A percentile compares a stretch with the other conserved stretches of the same genome.
These are phyloP conservation scores for Penicillium egyptiacum DNA, from an alignment of 495 filamentous ascomycete genomes.

Conservation along the genomic window DNA sequence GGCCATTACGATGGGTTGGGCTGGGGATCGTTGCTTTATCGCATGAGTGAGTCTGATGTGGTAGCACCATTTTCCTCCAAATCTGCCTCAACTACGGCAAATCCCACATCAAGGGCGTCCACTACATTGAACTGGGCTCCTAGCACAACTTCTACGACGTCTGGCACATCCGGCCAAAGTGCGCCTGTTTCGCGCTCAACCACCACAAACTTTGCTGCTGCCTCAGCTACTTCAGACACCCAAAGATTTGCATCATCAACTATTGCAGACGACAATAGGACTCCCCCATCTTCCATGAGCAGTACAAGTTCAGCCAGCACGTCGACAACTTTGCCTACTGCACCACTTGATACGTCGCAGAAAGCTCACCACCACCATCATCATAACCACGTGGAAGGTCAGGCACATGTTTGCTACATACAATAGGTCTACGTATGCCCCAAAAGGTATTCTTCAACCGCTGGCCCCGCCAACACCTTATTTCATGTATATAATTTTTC, in stretches of 20 bases:
- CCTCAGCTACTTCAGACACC: not conserved
- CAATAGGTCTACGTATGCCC: not conserved
- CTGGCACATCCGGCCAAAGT: not conserved
- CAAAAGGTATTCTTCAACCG: not conserved
- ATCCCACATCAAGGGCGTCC: not conserved
- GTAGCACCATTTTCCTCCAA: not conserved
- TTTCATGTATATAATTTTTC: not conserved
- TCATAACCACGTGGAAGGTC: not conserved
- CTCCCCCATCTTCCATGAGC: not conserved
- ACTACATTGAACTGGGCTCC: not conserved
- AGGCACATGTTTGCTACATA: not conserved
- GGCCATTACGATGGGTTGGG: not conserved
- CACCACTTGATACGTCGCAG: not conserved
- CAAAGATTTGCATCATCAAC: not conserved
- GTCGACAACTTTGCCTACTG: not conserved
- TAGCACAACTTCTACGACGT: not conserved
- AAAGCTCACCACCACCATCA: not conserved
- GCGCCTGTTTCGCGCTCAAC: not conserved
- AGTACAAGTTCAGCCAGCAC: not conserved
- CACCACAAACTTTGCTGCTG: not conserved
- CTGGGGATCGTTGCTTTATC: not conserved
- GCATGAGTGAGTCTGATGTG: not conserved
- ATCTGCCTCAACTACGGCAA: not conserved
- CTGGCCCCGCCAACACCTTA: not conserved
- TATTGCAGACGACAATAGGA: not conserved